These are phyloP conservation scores for Magnolia officinalis DNA, from an alignment of 164 flowering plant species.

Conservation along the genomic window DNA sequence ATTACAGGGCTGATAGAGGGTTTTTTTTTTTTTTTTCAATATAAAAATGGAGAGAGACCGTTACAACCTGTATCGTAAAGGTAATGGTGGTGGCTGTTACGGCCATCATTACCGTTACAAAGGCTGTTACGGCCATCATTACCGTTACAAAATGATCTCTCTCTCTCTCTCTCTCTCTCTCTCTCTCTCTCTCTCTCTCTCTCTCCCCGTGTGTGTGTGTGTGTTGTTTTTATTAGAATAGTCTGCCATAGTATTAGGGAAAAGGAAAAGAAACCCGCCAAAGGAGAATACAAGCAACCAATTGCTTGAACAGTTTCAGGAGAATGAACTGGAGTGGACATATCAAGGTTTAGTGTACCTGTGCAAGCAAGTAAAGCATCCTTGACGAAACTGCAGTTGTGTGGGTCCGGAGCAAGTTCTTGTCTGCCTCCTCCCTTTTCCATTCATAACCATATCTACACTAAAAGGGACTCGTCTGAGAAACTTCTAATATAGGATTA, in stretches of 20 bases:
- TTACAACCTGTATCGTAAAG: too few species aligned
- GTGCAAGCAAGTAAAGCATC: conserved; percentile 85
- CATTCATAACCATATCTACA: conserved; percentile 82
- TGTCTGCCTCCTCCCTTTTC: conserved; percentile 93
- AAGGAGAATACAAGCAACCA: neutral
- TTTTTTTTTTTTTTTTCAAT: too few species aligned
- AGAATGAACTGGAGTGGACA: neutral
- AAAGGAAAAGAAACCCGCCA: neutral
- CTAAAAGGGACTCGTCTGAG: conserved; percentile 8
- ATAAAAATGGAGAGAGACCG: too few species aligned
- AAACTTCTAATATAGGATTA: neutral
- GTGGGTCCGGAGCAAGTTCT: conserved; percentile 88
- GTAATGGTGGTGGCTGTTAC: too few species aligned
- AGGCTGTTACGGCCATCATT: too few species aligned
- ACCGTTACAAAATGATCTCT: too few species aligned
- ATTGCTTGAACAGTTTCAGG: neutral
- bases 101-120: too few species aligned
- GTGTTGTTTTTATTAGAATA: too few species aligned
- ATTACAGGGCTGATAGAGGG: too few species aligned
- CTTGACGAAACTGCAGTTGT: conserved; percentile 96
- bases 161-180: too few species aligned
- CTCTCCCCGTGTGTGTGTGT: too few species aligned
- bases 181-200: too few species aligned
- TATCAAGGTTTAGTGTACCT: conserved; percentile 38
- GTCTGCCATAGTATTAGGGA: neutral